A percentile compares a stretch with the other conserved stretches of the same genome.
phyloP scores from a whole-genome alignment of 202 grass and related monocot genomes.

The Schoenoplectus triqueter region DNA sequence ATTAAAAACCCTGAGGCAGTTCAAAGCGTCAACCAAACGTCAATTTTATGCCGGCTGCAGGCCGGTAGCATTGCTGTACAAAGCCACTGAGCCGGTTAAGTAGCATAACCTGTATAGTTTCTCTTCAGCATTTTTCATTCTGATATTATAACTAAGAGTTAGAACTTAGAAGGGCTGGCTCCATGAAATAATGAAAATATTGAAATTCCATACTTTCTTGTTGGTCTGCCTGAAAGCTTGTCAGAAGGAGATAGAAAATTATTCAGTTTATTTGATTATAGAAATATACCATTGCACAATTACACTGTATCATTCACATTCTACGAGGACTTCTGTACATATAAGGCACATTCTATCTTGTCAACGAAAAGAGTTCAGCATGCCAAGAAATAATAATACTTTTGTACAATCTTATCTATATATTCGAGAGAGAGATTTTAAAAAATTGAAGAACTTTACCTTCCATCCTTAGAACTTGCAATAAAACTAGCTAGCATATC shows the following conservation, averaged over 20 bases:
- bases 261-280: background rate
- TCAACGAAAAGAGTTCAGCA: background rate
- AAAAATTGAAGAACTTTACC: background rate
- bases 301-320: constrained; percentile 15
- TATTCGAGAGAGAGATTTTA: background rate
- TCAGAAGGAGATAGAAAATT: background rate
- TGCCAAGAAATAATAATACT: constrained; percentile 14
- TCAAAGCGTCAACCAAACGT: background rate
- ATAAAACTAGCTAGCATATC: background rate
- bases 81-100: background rate
- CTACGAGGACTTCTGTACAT: constrained; percentile 13
- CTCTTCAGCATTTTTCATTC: background rate
- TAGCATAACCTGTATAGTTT: background rate
- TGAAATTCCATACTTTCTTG: background rate
- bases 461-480: background rate
- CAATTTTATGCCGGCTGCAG: background rate
- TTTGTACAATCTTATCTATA: constrained; percentile 11
- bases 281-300: background rate
- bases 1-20: background rate
- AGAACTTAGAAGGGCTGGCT: background rate
- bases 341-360: constrained; percentile 16
- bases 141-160: background rate
- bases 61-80: background rate
- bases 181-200: constrained; percentile 4
- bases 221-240: background rate